Evolutionary conservation across 2,329 filamentous ascomycete species (phyloP).

Genomic region (Fonsecaea pedrosoi): DNA sequence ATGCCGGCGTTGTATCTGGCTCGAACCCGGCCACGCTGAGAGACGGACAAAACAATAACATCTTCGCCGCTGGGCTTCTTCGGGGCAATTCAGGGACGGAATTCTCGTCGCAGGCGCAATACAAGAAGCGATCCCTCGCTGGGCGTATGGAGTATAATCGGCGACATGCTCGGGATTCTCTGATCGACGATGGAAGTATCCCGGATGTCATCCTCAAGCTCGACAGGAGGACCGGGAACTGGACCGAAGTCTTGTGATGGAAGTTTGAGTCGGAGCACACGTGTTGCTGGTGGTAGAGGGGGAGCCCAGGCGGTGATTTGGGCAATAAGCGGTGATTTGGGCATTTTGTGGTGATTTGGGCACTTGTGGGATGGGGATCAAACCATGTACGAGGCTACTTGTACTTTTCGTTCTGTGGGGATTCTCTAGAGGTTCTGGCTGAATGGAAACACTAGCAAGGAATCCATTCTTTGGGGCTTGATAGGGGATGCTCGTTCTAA

Average conservation of each 20-base stretch:
- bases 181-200: constrained; percentile 2
- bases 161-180: constrained; percentile 20
- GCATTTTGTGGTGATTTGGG: background rate
- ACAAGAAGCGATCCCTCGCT: constrained; percentile 28
- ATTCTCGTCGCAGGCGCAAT: constrained; percentile 3
- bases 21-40: background rate
- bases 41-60: background rate
- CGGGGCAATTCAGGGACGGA: constrained; percentile 12
- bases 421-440: background rate
- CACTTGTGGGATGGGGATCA: background rate
- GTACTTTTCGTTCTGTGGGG: constrained; percentile 4
- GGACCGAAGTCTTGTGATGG: background rate
- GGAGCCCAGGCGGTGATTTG: background rate
- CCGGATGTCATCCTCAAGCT: background rate
- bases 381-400: background rate
- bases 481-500: constrained; percentile 6
- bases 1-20: background rate
- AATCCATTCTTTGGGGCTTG: background rate
- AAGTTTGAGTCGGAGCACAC: background rate
- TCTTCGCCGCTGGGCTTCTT: constrained; percentile 22
- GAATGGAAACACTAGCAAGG: background rate
- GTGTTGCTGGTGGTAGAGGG: background rate
- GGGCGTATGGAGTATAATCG: constrained; percentile 1
- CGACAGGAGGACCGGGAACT: background rate
- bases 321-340: background rate